These are phyloP conservation scores for Zasmidium citrigriseum DNA, from an alignment of 2,329 filamentous ascomycete genomes.

Conservation along the genomic window DNA sequence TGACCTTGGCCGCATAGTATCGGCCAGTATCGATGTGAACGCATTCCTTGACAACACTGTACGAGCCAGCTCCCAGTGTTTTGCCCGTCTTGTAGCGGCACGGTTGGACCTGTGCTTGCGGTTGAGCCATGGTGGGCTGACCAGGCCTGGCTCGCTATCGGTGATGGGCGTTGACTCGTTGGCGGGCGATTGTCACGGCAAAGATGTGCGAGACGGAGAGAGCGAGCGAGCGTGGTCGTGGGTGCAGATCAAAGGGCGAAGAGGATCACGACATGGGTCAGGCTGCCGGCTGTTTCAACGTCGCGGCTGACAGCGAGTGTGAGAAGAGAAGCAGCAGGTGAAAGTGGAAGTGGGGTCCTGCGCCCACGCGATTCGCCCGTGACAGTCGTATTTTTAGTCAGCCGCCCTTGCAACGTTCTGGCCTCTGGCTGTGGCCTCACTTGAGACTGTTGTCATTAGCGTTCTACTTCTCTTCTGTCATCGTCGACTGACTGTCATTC, in stretches of 20 bases:
- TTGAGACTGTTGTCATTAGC: neutral
- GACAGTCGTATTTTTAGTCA: neutral
- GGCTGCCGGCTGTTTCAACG: neutral
- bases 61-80: conserved; percentile 92
- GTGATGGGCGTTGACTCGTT: neutral
- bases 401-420: neutral
- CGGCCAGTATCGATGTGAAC: conserved; percentile 97
- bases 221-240: conserved; percentile 1
- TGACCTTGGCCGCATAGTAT: conserved; percentile 98
- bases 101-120: conserved; percentile 71
- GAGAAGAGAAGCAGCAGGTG: neutral
- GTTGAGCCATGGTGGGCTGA: conserved; percentile 24
- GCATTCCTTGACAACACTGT: conserved; percentile 98
- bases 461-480: neutral
- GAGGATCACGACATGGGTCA: conserved; percentile 2
- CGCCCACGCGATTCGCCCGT: neutral
- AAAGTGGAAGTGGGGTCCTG: neutral
- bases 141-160: neutral
- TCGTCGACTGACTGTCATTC: neutral
- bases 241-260: neutral
- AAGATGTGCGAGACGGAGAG: neutral
- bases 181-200: neutral
- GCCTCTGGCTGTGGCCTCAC: neutral
- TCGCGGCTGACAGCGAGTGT: conserved; percentile 5
- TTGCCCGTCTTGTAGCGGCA: conserved; percentile 99